These are phyloP conservation scores for Trapa incisa DNA, from an alignment of 345 rosid species.

Conservation along the genomic window DNA sequence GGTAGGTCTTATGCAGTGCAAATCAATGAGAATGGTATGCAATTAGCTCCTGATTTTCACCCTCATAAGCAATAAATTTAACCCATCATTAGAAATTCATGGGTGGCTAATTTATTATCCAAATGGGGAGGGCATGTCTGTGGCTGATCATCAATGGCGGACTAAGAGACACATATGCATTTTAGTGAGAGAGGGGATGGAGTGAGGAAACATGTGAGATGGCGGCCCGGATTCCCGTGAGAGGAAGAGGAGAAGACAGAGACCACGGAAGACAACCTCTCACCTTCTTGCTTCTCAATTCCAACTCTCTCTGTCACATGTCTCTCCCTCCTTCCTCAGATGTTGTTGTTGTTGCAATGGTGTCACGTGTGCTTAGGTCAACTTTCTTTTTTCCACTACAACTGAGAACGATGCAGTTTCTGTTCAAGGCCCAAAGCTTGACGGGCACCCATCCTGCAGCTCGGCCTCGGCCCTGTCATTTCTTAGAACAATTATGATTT, in stretches of 20 bases:
- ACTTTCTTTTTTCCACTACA: too few species aligned
- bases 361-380: too few species aligned
- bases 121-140: too few species aligned
- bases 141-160: not conserved
- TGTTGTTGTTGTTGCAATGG: not conserved
- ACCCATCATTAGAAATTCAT: too few species aligned
- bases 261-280: not conserved
- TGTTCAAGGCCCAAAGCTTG: not conserved
- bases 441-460: not conserved
- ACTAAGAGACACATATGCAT: not conserved
- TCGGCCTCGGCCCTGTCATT: too few species aligned
- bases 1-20: too few species aligned
- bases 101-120: too few species aligned
- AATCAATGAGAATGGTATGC: too few species aligned
- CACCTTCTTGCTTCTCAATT: not conserved
- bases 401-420: too few species aligned
- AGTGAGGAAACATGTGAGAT: conserved; percentile 2
- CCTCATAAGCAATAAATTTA: too few species aligned
- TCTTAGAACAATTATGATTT: too few species aligned
- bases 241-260: conserved; percentile 13
- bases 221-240: conserved; percentile 31
- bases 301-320: not conserved
- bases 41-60: too few species aligned
- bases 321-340: conserved; percentile 2
- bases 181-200: conserved; percentile 3